phyloP scores from a whole-genome alignment of 306 rosid species.

The Quercus mongolica region DNA sequence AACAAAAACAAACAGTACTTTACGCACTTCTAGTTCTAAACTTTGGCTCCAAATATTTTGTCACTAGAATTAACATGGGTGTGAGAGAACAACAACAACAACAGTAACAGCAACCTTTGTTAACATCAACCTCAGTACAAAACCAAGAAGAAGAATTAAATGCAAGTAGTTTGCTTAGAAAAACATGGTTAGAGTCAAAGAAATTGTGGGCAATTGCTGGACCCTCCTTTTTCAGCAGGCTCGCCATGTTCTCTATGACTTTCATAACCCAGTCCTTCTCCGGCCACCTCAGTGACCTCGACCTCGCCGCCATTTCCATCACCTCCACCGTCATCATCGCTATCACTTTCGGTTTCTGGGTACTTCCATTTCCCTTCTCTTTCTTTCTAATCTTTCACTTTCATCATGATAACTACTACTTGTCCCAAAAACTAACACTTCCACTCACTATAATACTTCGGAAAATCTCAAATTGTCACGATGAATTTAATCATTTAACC shows the following conservation, averaged over 20 bases:
- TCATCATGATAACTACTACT: too few relatives aligned
- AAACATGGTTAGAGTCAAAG: slow-evolving; percentile 44
- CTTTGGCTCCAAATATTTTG: too few relatives aligned
- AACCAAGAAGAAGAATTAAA: not conserved
- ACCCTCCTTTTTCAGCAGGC: slow-evolving; percentile 73
- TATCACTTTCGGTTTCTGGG: slow-evolving; percentile 63
- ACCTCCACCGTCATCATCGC: slow-evolving; percentile 60
- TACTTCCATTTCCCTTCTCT: slow-evolving; percentile 1
- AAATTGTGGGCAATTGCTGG: slow-evolving; percentile 61
- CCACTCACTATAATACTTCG: too few relatives aligned
- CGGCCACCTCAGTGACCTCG: slow-evolving; percentile 60
- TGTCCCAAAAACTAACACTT: too few relatives aligned
- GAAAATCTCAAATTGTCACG: too few relatives aligned
- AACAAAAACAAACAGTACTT: too few relatives aligned
- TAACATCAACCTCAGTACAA: slow-evolving; percentile 2
- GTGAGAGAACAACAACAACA: not conserved
- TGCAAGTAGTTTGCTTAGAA: slow-evolving; percentile 15
- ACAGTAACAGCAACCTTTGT: not conserved
- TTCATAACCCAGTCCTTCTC: slow-evolving; percentile 61
- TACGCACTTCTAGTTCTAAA: too few relatives aligned
- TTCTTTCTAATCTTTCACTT: not conserved
- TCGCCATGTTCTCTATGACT: slow-evolving; percentile 70
- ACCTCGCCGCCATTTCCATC: slow-evolving; percentile 67
- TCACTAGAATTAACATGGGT: not conserved
- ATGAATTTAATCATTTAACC: too few relatives aligned